Percentiles rank a stretch among this genome's conserved stretches.
Conservation (phyloP, 441 rosid species). For the Isatis lusitanica region DNA sequence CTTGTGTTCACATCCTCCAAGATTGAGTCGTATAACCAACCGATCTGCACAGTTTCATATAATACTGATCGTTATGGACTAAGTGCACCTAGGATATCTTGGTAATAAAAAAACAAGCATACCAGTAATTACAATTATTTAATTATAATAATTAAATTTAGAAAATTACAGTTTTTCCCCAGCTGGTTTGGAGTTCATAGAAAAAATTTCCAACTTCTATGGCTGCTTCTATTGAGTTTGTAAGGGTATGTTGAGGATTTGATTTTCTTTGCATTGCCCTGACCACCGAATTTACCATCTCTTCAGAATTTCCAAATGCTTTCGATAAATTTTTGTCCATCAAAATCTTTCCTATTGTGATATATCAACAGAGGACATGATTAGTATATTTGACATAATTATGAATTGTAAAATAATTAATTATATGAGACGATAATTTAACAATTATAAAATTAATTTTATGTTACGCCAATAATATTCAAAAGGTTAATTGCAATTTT, state of each 20-base stretch:
- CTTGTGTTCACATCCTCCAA: constrained; percentile 34
- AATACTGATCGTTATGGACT: not conserved
- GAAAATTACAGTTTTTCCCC: constrained; percentile 54
- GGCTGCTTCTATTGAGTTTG: constrained; percentile 36
- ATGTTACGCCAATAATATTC: too few species aligned
- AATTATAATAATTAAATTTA: not conserved
- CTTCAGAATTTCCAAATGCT: constrained; percentile 47
- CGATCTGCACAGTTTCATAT: constrained; percentile 7
- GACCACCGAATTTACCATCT: constrained; percentile 41
- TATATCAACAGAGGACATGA: not conserved
- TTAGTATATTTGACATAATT: not conserved
- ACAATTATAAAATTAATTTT: too few species aligned
- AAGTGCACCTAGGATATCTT: too few species aligned
- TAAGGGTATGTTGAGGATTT: constrained; percentile 13
- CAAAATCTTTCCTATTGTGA: constrained; percentile 26
- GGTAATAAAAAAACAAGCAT: too few species aligned
- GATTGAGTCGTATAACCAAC: constrained; percentile 35
- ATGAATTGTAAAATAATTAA: not conserved
- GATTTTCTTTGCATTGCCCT: constrained; percentile 45
- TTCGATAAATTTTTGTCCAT: constrained; percentile 6
- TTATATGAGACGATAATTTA: not conserved
- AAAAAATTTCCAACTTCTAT: constrained; percentile 41
- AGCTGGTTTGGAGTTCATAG: constrained; percentile 38
- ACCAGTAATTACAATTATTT: not conserved
- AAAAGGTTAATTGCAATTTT: too few species aligned